A percentile compares a stretch with the other conserved stretches of the same genome.
These are phyloP conservation scores for Thyridium curvatum DNA, from an alignment of 2,329 filamentous ascomycete species.

Conservation along the genomic window DNA sequence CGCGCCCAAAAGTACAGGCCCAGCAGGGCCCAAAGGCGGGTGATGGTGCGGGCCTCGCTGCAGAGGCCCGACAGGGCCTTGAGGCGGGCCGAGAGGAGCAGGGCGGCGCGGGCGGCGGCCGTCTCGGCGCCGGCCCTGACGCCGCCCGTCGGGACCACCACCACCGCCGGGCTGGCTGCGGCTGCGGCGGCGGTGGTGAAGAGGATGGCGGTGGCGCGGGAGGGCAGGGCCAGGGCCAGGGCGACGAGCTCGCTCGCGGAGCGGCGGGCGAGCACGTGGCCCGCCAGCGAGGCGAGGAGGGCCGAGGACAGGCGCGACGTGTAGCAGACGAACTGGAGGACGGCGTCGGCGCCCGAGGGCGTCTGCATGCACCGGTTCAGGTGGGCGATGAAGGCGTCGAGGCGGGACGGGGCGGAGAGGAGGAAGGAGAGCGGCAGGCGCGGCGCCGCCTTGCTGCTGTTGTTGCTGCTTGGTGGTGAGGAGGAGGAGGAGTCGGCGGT, in stretches of 20 bases:
- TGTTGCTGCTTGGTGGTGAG: constrained; percentile 3
- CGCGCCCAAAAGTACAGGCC: constrained; percentile 66
- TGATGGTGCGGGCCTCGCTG: constrained; percentile 65
- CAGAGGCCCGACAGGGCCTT: constrained; percentile 59
- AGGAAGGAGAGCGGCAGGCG: constrained; percentile 16
- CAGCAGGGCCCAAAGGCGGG: constrained; percentile 70
- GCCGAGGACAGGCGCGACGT: constrained; percentile 49
- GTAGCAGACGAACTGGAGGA: constrained; percentile 66
- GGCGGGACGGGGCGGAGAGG: constrained; percentile 28
- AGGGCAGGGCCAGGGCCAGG: constrained; percentile 44
- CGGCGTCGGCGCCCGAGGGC: constrained; percentile 61
- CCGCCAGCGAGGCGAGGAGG: constrained; percentile 44
- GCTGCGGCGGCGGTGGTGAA: constrained; percentile 25
- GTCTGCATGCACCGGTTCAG: constrained; percentile 60
- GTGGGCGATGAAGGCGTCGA: constrained; percentile 49
- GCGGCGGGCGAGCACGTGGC: constrained; percentile 46
- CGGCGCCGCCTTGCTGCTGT: no score
- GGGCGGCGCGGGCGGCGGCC: constrained; percentile 32
- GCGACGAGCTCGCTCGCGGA: constrained; percentile 46
- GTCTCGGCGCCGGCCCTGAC: constrained; percentile 5
- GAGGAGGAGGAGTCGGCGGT: constrained; percentile 5
- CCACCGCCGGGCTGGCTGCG: not conserved
- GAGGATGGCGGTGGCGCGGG: constrained; percentile 38
- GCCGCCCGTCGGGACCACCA: constrained; percentile 4
- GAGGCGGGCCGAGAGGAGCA: constrained; percentile 46